phyloP scores from a whole-genome alignment of 805 yeast genomes.

The Ogataea corticis region DNA sequence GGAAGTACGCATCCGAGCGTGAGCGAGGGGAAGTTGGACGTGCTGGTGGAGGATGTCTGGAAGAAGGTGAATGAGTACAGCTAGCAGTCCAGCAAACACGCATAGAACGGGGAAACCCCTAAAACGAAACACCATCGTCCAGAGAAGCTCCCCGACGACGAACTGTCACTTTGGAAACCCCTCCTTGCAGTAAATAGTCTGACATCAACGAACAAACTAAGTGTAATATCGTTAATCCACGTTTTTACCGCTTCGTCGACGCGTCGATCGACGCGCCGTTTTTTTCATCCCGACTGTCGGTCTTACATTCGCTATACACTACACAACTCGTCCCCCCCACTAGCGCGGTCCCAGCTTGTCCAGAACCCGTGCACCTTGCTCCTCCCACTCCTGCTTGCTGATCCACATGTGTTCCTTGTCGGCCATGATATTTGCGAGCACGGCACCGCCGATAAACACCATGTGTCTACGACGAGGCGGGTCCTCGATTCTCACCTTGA shows the following conservation, averaged over 20 bases:
- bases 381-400: slow-evolving; percentile 95
- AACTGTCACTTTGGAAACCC: no score
- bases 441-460: slow-evolving; percentile 99
- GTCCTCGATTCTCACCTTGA: slow-evolving; percentile 95
- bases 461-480: slow-evolving; percentile 98
- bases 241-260: no score
- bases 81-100: slow-evolving; percentile 14
- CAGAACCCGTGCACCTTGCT: slow-evolving; percentile 85
- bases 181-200: no score
- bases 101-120: neutral
- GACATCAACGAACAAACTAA: neutral
- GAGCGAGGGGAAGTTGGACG: slow-evolving; percentile 40
- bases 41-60: slow-evolving; percentile 59
- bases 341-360: slow-evolving; percentile 77
- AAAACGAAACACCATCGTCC: neutral
- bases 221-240: no score
- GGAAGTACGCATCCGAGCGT: slow-evolving; percentile 50
- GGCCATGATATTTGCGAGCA: slow-evolving; percentile 95
- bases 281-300: no score
- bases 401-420: slow-evolving; percentile 99
- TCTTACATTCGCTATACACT: no score
- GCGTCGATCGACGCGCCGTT: no score
- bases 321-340: neutral
- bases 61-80: slow-evolving; percentile 44
- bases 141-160: no score